phyloP scores from a whole-genome alignment of 768 basidiomycete species.

The Obba rivulosa region DNA sequence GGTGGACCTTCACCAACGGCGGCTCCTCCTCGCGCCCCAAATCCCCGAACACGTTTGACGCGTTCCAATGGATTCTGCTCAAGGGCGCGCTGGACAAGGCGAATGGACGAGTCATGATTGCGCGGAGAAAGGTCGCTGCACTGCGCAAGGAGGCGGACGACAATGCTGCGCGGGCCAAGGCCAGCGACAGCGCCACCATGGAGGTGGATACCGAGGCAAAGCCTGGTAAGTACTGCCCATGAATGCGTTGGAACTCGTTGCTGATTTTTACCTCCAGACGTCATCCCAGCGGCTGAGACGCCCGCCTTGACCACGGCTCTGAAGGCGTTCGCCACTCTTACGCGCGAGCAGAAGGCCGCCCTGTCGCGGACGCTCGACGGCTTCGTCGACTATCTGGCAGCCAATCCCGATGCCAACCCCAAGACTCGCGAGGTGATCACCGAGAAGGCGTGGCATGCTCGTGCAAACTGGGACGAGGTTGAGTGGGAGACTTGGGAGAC shows the following conservation, averaged over 20 bases:
- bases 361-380: constrained; percentile 70
- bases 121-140: constrained; percentile 64
- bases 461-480: constrained; percentile 60
- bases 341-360: constrained; percentile 70
- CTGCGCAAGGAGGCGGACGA: constrained; percentile 89
- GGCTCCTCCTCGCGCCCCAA: constrained; percentile 35
- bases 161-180: constrained; percentile 69
- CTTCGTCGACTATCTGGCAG: constrained; percentile 61
- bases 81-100: constrained; percentile 84
- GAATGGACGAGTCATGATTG: constrained; percentile 79
- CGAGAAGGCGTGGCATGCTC: constrained; percentile 65
- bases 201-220: constrained; percentile 75
- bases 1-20: constrained; percentile 71
- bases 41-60: constrained; percentile 34
- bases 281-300: constrained; percentile 48
- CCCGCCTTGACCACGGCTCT: constrained; percentile 65
- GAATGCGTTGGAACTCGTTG: neutral
- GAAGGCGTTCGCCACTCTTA: constrained; percentile 70
- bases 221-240: constrained; percentile 36
- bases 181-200: constrained; percentile 46
- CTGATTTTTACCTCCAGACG: constrained; percentile 27
- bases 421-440: constrained; percentile 52
- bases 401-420: constrained; percentile 42
- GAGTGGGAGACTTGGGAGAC: constrained; percentile 86
- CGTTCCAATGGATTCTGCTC: constrained; percentile 83